Percentiles rank a stretch among this genome's conserved stretches.
Conservation (phyloP, 495 filamentous ascomycete species). For the Filosporella fistucella region DNA sequence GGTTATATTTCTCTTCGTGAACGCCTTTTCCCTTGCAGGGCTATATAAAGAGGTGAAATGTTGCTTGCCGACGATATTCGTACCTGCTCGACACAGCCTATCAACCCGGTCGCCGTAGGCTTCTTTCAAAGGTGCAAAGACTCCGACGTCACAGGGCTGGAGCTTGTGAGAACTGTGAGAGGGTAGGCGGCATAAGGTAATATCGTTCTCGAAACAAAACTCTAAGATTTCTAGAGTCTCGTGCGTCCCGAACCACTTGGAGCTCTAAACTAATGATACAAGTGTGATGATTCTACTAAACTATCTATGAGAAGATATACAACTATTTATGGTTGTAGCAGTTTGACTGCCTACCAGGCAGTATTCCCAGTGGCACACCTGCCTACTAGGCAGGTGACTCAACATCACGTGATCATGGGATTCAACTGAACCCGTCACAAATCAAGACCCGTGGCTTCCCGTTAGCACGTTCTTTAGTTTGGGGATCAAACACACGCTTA, state of each 20-base stretch:
- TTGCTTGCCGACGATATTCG: constrained; percentile 26
- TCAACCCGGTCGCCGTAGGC: constrained; percentile 22
- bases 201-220: constrained; percentile 28
- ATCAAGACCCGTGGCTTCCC: not conserved
- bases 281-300: too few relatives aligned
- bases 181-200: constrained; percentile 23
- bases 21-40: not conserved
- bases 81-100: constrained; percentile 20
- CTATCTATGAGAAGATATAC: too few relatives aligned
- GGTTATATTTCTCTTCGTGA: not conserved
- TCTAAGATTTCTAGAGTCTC: constrained; percentile 26
- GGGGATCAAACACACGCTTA: constrained; percentile 2
- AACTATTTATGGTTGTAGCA: too few relatives aligned
- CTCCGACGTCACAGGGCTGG: constrained; percentile 1
- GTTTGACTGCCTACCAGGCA: too few relatives aligned
- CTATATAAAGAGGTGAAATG: constrained; percentile 1
- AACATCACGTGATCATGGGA: too few relatives aligned
- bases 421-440: too few relatives aligned
- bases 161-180: constrained; percentile 25
- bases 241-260: constrained; percentile 27
- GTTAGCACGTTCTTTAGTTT: constrained; percentile 1
- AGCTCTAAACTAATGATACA: too few relatives aligned
- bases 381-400: too few relatives aligned
- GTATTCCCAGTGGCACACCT: too few relatives aligned
- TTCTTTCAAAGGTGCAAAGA: constrained; percentile 26